These are phyloP conservation scores for Clarireedia homoeocarpa DNA, from an alignment of 2,329 filamentous ascomycete species.

Conservation along the genomic window DNA sequence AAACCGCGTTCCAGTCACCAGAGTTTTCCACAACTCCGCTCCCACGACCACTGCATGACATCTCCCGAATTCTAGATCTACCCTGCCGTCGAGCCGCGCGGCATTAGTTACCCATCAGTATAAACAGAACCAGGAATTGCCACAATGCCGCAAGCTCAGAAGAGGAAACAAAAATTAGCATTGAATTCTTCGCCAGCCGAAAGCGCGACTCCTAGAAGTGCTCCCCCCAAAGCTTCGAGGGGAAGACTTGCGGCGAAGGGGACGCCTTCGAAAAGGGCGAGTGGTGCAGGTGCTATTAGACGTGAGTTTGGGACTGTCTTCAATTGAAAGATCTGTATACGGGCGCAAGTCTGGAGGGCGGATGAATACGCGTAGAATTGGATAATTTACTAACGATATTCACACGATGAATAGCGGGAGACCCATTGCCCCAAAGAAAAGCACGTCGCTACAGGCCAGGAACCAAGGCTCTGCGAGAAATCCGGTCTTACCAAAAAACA, in stretches of 20 bases:
- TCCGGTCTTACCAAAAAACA: constrained; percentile 80
- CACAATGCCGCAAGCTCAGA: background rate
- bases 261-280: background rate
- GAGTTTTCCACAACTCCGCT: background rate
- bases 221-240: background rate
- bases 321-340: background rate
- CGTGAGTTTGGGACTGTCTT: constrained; percentile 6
- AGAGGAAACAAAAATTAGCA: background rate
- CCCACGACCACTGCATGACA: too few relatives aligned
- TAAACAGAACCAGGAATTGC: background rate
- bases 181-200: background rate
- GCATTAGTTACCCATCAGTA: background rate
- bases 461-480: constrained; percentile 84
- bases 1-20: constrained; percentile 1
- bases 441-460: constrained; percentile 66
- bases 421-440: constrained; percentile 57
- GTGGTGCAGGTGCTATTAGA: constrained; percentile 1
- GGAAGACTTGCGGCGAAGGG: background rate
- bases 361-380: too few relatives aligned
- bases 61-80: too few relatives aligned
- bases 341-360: background rate
- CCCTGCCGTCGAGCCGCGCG: background rate
- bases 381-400: background rate
- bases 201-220: background rate
- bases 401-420: constrained; percentile 48